Base-by-base conservation (phyloP, 495 filamentous ascomycete genomes). In the Penicillium fimorum region DNA sequence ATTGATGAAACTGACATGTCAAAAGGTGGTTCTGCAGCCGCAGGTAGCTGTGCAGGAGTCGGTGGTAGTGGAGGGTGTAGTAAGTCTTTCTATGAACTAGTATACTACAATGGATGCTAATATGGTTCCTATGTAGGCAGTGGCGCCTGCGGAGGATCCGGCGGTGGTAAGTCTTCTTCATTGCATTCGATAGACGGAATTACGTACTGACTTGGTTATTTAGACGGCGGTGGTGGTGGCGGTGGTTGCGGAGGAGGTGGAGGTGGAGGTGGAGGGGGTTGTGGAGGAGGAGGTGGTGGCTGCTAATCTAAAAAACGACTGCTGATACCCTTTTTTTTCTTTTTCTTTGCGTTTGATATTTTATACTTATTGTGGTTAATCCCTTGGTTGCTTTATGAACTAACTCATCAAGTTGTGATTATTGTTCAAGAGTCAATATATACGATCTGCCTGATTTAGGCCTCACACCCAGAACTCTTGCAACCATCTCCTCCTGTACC, bases 161-260 rank as follows among this genome's bases (percentile, higher is more conserved):
- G 60, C 25, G 42, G 45, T 17, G 66, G 74, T 8, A n/a, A 22
- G 32, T 50, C 29, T 24, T 5, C 18, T 27, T 25, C 13, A 15
- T 43, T 13, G 18, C 3, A 22, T 13, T 2, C 9, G 27, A 17
- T 17, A n/a, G 43, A 29, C 8, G 1, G 7, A 10, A 4, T n/a
- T 10, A 27, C 8, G 29, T 29, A 25, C 47, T 50, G 47, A 50
- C 47, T 24, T 50, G 1, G 15, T n/a, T n/a, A 25, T n/a, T 25
- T 38, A 50, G 64, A 69, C 5, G 69, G 75, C 1, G 67, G 73
- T 2, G 65, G 71, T 7, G 69, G 77, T 2, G 70, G 58, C 9
- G 67, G 62, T 45, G 56, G 63, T 2, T 60, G 66, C 1, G 51
- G 67, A 5, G 56, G 67, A 0, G 57, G 64, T 9, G 50, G 64